Evolutionary conservation across 148 eudicot species (phyloP).

Genomic region (Nepenthes gracilis): DNA sequence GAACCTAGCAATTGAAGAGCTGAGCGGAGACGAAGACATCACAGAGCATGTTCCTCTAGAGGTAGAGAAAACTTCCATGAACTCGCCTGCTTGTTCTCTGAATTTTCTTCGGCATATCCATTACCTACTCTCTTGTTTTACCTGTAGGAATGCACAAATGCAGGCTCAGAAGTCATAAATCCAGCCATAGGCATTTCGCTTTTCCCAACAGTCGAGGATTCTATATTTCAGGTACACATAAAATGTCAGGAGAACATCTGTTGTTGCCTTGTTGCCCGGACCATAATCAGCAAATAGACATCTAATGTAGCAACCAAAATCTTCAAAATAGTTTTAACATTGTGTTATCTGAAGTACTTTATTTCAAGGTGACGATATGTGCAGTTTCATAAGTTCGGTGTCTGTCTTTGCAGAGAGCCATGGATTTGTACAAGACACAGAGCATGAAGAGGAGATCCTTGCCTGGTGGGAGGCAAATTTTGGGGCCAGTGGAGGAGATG

Average conservation of each 20-base stretch:
- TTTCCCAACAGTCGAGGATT: conserved; percentile 39
- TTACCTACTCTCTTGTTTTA: background rate
- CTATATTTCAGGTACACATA: conserved; percentile 57
- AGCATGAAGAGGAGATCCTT: conserved; percentile 11
- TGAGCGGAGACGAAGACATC: conserved; percentile 18
- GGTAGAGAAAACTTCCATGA: background rate
- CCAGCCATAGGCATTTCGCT: conserved; percentile 22
- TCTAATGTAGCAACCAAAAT: background rate
- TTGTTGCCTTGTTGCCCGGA: background rate
- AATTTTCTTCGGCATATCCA: background rate
- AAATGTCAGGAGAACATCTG: background rate
- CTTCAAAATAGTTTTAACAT: too few species aligned
- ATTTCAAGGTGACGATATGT: too few species aligned
- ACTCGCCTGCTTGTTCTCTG: conserved; percentile 4
- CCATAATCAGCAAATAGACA: background rate
- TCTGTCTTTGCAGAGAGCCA: conserved; percentile 23
- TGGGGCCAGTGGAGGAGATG: background rate
- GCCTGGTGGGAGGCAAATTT: background rate
- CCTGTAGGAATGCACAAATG: conserved; percentile 27
- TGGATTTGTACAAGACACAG: conserved; percentile 28
- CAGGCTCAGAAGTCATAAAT: conserved; percentile 18
- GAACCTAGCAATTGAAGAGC: conserved; percentile 37
- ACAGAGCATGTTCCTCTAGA: background rate
- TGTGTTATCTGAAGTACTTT: too few species aligned
- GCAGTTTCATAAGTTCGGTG: background rate